Evolutionary conservation across 1,284 basidiomycete genomes (phyloP).

Genomic region (Austroboletus niveus): DNA sequence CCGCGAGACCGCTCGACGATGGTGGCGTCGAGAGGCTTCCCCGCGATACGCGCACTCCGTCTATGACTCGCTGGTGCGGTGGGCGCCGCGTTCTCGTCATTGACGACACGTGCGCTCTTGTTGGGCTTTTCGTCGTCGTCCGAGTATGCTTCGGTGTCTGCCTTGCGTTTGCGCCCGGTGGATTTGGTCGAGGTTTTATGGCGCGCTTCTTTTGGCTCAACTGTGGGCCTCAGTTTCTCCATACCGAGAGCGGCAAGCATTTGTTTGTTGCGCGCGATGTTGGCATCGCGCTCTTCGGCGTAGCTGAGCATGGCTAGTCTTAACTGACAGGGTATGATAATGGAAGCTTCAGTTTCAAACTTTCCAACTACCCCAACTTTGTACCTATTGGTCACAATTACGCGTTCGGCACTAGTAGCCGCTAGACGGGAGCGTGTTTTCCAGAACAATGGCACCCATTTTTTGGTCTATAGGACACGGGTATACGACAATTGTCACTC

Average conservation of each 20-base stretch:
- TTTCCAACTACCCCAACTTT: no score
- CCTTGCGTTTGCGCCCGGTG: conserved; percentile 22
- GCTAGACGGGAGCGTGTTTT: no score
- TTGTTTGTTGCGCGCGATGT: conserved; percentile 50
- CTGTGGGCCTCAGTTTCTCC: conserved; percentile 27
- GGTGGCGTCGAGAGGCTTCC: no score
- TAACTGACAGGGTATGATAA: no score
- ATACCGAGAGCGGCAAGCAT: conserved; percentile 45
- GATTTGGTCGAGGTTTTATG: conserved; percentile 6
- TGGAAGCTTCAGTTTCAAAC: no score
- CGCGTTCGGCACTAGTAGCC: not conserved
- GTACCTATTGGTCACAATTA: not conserved
- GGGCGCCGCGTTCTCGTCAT: conserved; percentile 23
- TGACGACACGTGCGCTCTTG: conserved; percentile 35
- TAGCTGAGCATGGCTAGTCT: conserved; percentile 34
- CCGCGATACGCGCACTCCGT: conserved; percentile 47
- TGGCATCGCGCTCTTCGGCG: conserved; percentile 45
- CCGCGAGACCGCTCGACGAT: conserved; percentile 42
- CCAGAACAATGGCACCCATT: no score
- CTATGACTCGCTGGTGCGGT: conserved; percentile 37
- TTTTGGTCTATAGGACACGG: no score
- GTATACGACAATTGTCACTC: no score
- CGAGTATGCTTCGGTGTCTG: not conserved
- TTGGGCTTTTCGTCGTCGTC: conserved; percentile 6
- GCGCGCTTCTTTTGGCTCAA: conserved; percentile 32